phyloP scores from a whole-genome alignment of 768 basidiomycete genomes.

The Lyophyllum semitale region DNA sequence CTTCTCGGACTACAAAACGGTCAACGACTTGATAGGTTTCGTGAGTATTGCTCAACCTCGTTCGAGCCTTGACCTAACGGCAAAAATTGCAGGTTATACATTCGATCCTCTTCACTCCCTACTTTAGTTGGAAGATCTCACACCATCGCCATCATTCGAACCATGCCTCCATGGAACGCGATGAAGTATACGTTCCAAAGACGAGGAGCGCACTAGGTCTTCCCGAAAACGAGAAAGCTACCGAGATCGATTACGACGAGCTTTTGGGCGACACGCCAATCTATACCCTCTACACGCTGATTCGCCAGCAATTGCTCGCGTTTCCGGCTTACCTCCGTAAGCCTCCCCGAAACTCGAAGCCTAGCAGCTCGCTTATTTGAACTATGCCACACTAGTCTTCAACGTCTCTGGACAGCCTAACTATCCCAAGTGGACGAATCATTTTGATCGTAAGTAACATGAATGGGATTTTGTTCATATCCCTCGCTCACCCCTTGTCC shows the following conservation, averaged over 20 bases:
- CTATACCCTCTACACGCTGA: constrained; percentile 55
- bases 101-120: constrained; percentile 51
- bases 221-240: constrained; percentile 34
- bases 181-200: constrained; percentile 63
- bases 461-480: no score
- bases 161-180: constrained; percentile 54
- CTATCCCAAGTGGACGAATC: constrained; percentile 65
- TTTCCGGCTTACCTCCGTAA: constrained; percentile 64
- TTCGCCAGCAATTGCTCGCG: constrained; percentile 58
- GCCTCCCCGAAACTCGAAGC: constrained; percentile 25
- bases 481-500: no score
- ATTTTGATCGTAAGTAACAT: constrained; percentile 65
- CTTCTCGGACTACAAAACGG: constrained; percentile 48
- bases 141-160: constrained; percentile 55
- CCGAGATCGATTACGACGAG: constrained; percentile 55
- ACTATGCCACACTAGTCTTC: constrained; percentile 39
- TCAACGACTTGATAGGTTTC: constrained; percentile 54
- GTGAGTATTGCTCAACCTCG: constrained; percentile 29
- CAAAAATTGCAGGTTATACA: constrained; percentile 41
- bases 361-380: background rate
- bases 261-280: constrained; percentile 61
- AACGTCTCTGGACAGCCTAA: constrained; percentile 65
- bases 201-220: constrained; percentile 57
- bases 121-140: constrained; percentile 56
- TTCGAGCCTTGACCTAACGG: background rate